Percentiles rank a stretch among this genome's conserved stretches.
Evolutionary conservation across 768 basidiomycete genomes (phyloP).

Genomic region (Naematelia aurantialba): DNA sequence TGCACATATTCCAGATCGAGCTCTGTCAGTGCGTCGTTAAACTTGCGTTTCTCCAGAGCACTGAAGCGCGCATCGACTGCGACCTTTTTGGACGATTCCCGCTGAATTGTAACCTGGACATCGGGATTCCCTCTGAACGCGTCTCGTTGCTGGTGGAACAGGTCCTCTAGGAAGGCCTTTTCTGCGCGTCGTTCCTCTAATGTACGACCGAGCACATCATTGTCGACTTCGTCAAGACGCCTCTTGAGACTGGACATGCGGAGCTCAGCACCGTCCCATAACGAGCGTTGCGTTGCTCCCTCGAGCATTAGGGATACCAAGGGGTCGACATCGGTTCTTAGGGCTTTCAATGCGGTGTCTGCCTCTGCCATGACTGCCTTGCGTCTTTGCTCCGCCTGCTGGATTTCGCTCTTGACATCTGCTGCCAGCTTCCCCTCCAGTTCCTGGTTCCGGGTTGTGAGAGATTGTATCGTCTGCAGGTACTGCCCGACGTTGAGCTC

Average conservation of each 20-base stretch:
- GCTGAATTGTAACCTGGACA: constrained; percentile 7
- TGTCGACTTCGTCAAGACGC: constrained; percentile 26
- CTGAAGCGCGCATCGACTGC: constrained; percentile 3
- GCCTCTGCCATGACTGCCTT: constrained; percentile 53
- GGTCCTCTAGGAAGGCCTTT: constrained; percentile 10
- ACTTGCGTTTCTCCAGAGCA: constrained; percentile 15
- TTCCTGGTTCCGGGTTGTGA: constrained; percentile 78
- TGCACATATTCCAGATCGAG: constrained; percentile 11
- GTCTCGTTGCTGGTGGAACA: constrained; percentile 9
- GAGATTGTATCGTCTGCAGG: constrained; percentile 85
- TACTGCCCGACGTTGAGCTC: constrained; percentile 93
- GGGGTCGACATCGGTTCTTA: constrained; percentile 16
- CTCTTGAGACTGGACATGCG: constrained; percentile 23
- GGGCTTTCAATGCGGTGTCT: constrained; percentile 11
- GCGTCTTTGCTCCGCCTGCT: constrained; percentile 56
- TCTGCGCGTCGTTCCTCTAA: constrained; percentile 7
- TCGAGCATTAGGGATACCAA: constrained; percentile 20
- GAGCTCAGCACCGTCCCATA: constrained; percentile 39
- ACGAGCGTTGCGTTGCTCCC: constrained; percentile 31
- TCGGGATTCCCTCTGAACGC: constrained; percentile 12
- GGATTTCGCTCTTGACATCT: constrained; percentile 44
- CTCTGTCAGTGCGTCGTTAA: constrained; percentile 4
- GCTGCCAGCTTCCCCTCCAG: constrained; percentile 62
- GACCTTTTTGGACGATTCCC: not conserved
- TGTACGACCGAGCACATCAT: constrained; percentile 2